Conservation (phyloP, 2,329 filamentous ascomycete species). For the Trichoderma arundinaceum region DNA sequence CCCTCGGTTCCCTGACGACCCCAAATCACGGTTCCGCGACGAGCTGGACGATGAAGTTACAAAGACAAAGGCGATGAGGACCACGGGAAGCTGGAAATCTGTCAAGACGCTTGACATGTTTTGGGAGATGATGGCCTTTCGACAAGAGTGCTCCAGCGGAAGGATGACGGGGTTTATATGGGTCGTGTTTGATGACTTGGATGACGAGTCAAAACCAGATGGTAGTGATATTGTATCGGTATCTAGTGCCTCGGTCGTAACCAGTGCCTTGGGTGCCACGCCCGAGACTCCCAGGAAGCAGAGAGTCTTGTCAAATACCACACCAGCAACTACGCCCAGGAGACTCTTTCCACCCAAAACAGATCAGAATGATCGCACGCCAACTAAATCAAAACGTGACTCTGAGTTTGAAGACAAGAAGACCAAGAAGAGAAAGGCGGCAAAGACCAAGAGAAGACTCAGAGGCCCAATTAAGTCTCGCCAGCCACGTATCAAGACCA, state of each 20-base stretch:
- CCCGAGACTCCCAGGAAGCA: conserved; percentile 46
- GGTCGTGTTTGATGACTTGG: conserved; percentile 75
- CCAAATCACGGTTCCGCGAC: conserved; percentile 85
- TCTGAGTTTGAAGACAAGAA: conserved; percentile 27
- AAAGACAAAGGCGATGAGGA: conserved; percentile 59
- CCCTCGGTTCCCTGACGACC: conserved; percentile 91
- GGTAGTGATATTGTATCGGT: conserved; percentile 35
- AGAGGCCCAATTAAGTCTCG: conserved; percentile 68
- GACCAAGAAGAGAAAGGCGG: conserved; percentile 43
- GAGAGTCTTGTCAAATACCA: conserved; percentile 35
- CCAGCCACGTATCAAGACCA: conserved; percentile 68
- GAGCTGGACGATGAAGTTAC: conserved; percentile 86
- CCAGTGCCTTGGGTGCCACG: conserved; percentile 30
- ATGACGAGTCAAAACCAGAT: conserved; percentile 23
- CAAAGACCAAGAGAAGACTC: conserved; percentile 53
- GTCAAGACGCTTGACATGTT: conserved; percentile 87
- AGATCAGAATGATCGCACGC: conserved; percentile 16
- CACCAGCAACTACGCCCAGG: conserved; percentile 44
- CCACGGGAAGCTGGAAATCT: conserved; percentile 77
- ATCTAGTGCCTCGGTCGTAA: conserved; percentile 40
- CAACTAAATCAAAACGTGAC: conserved; percentile 9
- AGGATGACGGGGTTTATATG: conserved; percentile 93
- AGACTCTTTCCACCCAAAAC: conserved; percentile 42
- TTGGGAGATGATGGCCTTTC: conserved; percentile 97
- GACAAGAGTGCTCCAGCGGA: conserved; percentile 94